Percentiles rank a stretch among this genome's conserved stretches.
Conservation (phyloP, 1,284 basidiomycete genomes). For the Gomphus sp. region DNA sequence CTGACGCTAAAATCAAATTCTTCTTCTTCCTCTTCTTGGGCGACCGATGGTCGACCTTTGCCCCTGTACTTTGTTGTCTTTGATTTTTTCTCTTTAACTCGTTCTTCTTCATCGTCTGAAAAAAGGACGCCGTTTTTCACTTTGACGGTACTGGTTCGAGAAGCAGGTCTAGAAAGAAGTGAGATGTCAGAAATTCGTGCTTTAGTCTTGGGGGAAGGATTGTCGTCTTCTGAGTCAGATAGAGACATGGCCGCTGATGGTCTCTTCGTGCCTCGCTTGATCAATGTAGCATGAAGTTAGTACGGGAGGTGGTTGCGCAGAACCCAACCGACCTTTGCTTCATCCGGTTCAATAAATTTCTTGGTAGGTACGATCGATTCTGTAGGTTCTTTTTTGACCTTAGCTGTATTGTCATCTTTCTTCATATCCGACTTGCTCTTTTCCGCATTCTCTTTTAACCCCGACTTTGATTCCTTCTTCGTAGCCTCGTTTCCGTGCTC, state of each 20-base stretch:
- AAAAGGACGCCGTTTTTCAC: constrained; percentile 39
- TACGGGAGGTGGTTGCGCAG: not conserved
- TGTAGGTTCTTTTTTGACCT: constrained; percentile 9
- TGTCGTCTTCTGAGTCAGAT: constrained; percentile 44
- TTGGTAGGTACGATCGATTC: constrained; percentile 10
- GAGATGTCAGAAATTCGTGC: constrained; percentile 6
- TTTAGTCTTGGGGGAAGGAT: constrained; percentile 12
- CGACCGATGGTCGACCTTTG: constrained; percentile 18
- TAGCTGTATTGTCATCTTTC: constrained; percentile 5
- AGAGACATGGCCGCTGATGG: constrained; percentile 30
- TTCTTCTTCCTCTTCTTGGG: constrained; percentile 20
- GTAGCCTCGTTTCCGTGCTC: constrained; percentile 15
- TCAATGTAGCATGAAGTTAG: not conserved
- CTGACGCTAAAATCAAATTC: constrained; percentile 30
- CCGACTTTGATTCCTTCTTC: constrained; percentile 17
- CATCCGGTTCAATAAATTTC: constrained; percentile 1
- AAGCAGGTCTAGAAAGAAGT: constrained; percentile 15
- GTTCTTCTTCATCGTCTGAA: constrained; percentile 50
- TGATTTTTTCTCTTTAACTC: constrained; percentile 18
- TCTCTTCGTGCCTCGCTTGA: constrained; percentile 48
- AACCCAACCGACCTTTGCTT: not conserved
- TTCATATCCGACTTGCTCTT: constrained; percentile 3
- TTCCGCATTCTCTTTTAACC: constrained; percentile 13
- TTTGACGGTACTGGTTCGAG: constrained; percentile 13
- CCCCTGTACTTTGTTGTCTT: constrained; percentile 21